Base-by-base conservation (phyloP, 2,329 filamentous ascomycete genomes). In the Periconia sp. region DNA sequence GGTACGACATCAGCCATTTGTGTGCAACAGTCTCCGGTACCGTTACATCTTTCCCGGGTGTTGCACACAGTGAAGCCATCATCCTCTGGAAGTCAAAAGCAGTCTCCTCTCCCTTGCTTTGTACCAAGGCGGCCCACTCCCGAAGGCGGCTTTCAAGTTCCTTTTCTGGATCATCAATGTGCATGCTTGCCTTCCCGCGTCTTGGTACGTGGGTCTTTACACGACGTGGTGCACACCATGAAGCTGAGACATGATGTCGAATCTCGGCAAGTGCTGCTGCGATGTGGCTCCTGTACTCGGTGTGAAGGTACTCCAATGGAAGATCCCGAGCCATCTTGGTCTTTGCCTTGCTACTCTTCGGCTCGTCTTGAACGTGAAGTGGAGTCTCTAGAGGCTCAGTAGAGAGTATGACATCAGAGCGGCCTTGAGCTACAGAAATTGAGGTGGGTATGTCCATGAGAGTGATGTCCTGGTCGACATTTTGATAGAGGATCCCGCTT, bases 371-470 rank as follows among this genome's bases (percentile, higher is more conserved):
- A 17, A 80, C 40, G 68, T 66, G 31, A 50, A 78, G 83, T 2
- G 82, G 80, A 10, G 53, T 44, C 29, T 72, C 46, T 3, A 76
- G 49, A 1, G 82, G 73, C 7, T 53, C 15, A 11, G 65, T 72
- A 6, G 81, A 84, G 17, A 76, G 46, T 59, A 74, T 57, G 66
- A 69, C 43, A 74, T 76, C 49, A 58, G 57, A 43, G 65, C 70
- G 70, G 23, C 77, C 75, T 68, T 91, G 88, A 13, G 81, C 82
- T 46, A 82, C 75, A 52, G 87, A 84, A 26, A 91, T 80, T 2
- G 88, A 88, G 13, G 76, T 73, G 17, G 88, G 87, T 32, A 90
- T 80, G 58, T 92, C 88, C 37, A 91, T 66, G 18, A 90, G 65
- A 16, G 82, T 73, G 39, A 85, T 68, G 32, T 78, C 74, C 35